These are phyloP conservation scores for Citrus trifoliata DNA, from an alignment of 345 rosid genomes.

Conservation along the genomic window DNA sequence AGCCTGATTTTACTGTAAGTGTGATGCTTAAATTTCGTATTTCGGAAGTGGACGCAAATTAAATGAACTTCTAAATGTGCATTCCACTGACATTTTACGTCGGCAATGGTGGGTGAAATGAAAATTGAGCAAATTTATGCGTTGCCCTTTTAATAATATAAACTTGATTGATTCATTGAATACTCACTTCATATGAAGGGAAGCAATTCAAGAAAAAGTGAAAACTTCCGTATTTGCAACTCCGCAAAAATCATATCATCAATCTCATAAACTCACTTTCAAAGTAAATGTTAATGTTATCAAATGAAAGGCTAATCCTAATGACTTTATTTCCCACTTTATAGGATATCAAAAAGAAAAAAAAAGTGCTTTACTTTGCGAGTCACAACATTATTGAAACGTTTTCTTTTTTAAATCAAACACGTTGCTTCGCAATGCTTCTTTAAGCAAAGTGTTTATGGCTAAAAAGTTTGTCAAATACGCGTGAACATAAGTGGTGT, in stretches of 20 bases:
- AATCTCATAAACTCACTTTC: background rate
- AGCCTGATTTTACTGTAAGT: too few relatives aligned
- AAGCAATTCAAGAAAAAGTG: too few relatives aligned
- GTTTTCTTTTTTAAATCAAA: too few relatives aligned
- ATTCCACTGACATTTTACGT: background rate
- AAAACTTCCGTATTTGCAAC: too few relatives aligned
- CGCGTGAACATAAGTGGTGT: background rate
- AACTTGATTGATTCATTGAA: background rate
- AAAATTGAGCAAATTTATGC: background rate
- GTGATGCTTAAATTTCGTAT: too few relatives aligned
- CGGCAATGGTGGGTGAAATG: background rate
- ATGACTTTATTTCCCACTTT: background rate
- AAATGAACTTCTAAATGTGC: background rate
- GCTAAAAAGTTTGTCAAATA: background rate
- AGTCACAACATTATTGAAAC: background rate
- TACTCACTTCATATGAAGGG: background rate
- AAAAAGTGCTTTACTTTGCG: background rate
- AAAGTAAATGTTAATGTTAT: background rate
- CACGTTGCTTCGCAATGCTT: background rate
- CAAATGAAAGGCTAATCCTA: background rate
- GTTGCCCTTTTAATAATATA: background rate
- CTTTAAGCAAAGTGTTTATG: background rate
- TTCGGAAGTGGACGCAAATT: too few relatives aligned
- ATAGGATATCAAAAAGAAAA: background rate
- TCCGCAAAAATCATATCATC: too few relatives aligned